Conservation (phyloP, 2,329 filamentous ascomycete genomes). For the Chaetomium strumarium region DNA sequence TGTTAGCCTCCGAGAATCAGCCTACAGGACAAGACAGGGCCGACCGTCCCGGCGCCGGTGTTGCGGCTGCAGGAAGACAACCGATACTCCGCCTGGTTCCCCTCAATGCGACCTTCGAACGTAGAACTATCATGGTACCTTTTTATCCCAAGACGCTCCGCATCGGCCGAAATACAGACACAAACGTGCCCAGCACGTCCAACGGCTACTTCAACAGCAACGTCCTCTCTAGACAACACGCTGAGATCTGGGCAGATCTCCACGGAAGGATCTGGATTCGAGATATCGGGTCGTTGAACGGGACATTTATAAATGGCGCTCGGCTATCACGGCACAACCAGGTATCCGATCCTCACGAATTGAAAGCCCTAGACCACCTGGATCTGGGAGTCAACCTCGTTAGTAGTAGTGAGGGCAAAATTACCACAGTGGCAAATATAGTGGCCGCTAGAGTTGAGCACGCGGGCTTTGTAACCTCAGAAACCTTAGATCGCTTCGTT, state of each 20-base stretch:
- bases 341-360: conserved; percentile 91
- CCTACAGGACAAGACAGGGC: conserved; percentile 39
- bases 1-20: conserved; percentile 34
- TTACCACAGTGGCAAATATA: too few species aligned
- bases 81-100: conserved; percentile 82
- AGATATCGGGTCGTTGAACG: conserved; percentile 97
- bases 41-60: conserved; percentile 62
- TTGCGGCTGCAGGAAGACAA: conserved; percentile 52
- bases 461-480: conserved; percentile 75
- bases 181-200: conserved; percentile 80
- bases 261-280: conserved; percentile 92
- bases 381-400: conserved; percentile 98
- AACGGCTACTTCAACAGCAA: conserved; percentile 99
- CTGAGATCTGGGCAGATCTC: conserved; percentile 83
- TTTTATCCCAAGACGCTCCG: conserved; percentile 90
- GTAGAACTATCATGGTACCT: conserved; percentile 91
- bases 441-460: conserved; percentile 96
- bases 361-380: conserved; percentile 84
- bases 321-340: conserved; percentile 89
- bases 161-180: conserved; percentile 92
- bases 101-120: conserved; percentile 93
- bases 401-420: too few species aligned
- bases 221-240: conserved; percentile 90
- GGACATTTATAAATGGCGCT: conserved; percentile 92
- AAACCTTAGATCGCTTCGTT: too few species aligned